Evolutionary conservation across 345 rosid genomes (phyloP), one percentile per base, ranked within the genome.

Genomic region (Camelina hispida): DNA sequence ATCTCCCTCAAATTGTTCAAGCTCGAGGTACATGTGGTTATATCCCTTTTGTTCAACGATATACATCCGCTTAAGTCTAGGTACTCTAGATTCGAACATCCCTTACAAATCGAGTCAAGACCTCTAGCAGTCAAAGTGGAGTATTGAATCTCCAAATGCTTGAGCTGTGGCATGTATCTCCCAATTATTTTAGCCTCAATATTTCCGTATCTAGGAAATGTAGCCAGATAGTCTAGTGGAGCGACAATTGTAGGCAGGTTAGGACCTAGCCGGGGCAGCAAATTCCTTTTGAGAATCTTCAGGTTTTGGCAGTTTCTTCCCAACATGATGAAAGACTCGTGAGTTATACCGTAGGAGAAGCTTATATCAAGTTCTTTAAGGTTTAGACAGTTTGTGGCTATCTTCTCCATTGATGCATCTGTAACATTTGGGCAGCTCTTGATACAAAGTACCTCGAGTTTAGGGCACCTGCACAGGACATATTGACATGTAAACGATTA

Each of bases 141-240:
- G 81, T 86, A 93, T 2, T 80, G 81, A 71, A 87, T 69, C 74
- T 90, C 98, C 7, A 87, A 81, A 59, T 78, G 89, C 73, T 74
- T 77, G 53, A 93, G 68, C 11, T 46, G 68, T 18, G 91, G 88
- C 91, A 90, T 87, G 68, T 52, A 76, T 48, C 75, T 85, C 30
- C 82, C 91, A 35, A 88, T 81, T 0, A 85, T 85, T 0, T 65
- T 52, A 9, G 96, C 98, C 32, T 90, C 98, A 0, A 69, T 34
- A 64, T 90, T 87, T 32, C 88, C 93, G 65, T 93, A 89, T 72
- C 78, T 91, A 28, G 17, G 94, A 94, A 86, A 18, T 85, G 82
- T 28, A 60, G 87, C 68, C 16, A 90, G 77, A 63, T 90, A 90
- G 48, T 85, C 89, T 7, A 15, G 1, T 0, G 94, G 97, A 15